A percentile compares a stretch with the other conserved stretches of the same genome.
Conservation (phyloP, 78 protist genomes). For the Pigoraptor vietnamica region DNA sequence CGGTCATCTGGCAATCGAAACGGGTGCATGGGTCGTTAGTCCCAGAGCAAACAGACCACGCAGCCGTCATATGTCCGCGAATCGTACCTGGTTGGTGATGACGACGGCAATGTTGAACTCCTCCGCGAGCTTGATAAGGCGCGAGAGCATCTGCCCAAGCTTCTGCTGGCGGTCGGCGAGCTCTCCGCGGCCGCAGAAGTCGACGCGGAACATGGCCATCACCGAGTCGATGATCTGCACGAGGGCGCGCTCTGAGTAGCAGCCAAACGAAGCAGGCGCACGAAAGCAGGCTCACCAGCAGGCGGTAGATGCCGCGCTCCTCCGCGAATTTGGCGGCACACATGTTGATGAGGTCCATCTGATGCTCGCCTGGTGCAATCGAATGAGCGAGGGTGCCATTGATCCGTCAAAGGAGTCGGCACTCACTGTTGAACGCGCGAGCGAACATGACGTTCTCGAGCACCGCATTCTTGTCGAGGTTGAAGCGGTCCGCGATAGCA, state of each 20-base stretch:
- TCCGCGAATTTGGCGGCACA: conserved; percentile 44
- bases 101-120: conserved; percentile 97
- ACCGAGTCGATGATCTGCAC: conserved; percentile 93
- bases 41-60: neutral
- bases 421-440: conserved; percentile 83
- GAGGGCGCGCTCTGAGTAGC: neutral
- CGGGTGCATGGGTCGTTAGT: neutral
- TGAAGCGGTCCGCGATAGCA: conserved; percentile 87
- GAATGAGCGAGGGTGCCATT: neutral
- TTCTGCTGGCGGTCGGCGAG: conserved; percentile 93
- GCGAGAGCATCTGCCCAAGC: conserved; percentile 89
- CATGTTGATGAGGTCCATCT: conserved; percentile 14
- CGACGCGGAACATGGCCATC: conserved; percentile 95
- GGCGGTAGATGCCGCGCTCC: conserved; percentile 28
- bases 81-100: conserved; percentile 95
- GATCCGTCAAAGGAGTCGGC: neutral
- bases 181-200: conserved; percentile 94
- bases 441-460: conserved; percentile 95
- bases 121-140: conserved; percentile 86
- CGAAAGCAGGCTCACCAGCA: neutral
- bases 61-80: neutral
- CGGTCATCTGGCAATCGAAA: conserved; percentile 59
- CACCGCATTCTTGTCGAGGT: conserved; percentile 75
- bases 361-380: conserved; percentile 1
- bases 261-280: neutral